Percentiles rank a stretch among this genome's conserved stretches.
These are phyloP conservation scores for Ascochyta rabiei DNA, from an alignment of 2,329 filamentous ascomycete genomes.

Conservation along the genomic window DNA sequence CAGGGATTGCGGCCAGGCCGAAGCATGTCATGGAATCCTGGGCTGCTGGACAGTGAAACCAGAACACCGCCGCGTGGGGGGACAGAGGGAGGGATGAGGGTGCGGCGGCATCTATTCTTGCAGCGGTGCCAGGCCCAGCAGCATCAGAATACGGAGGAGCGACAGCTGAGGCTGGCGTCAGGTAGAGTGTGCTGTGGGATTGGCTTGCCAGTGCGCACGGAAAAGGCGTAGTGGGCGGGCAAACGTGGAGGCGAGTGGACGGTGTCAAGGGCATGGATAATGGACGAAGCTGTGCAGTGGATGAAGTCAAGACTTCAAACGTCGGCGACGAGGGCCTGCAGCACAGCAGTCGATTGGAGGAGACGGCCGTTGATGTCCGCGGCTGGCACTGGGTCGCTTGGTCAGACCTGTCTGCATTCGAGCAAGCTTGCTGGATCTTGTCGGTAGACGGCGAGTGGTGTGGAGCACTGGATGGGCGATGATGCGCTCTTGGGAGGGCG, in stretches of 20 bases:
- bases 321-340: slow-evolving; percentile 6
- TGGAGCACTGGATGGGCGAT: slow-evolving; percentile 11
- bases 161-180: slow-evolving; percentile 20
- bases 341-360: slow-evolving; percentile 7
- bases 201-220: no score
- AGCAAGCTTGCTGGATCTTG: slow-evolving; percentile 20
- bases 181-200: slow-evolving; percentile 22
- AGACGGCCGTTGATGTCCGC: slow-evolving; percentile 19
- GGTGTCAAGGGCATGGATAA: slow-evolving; percentile 2
- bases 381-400: slow-evolving; percentile 17
- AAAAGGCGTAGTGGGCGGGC: slow-evolving; percentile 10
- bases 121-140: slow-evolving; percentile 1
- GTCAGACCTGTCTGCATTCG: slow-evolving; percentile 18
- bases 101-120: slow-evolving; percentile 9
- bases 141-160: slow-evolving; percentile 3
- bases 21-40: neutral
- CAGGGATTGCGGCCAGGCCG: slow-evolving; percentile 7
- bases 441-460: slow-evolving; percentile 14
- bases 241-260: slow-evolving; percentile 1
- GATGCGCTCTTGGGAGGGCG: slow-evolving; percentile 11
- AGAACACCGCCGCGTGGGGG: slow-evolving; percentile 11
- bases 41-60: neutral
- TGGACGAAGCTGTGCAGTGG: slow-evolving; percentile 9
- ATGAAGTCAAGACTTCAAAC: slow-evolving; percentile 11
- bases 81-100: neutral